phyloP scores from a whole-genome alignment of 2,329 filamentous ascomycete genomes.

The Pochonia chlamydosporia region DNA sequence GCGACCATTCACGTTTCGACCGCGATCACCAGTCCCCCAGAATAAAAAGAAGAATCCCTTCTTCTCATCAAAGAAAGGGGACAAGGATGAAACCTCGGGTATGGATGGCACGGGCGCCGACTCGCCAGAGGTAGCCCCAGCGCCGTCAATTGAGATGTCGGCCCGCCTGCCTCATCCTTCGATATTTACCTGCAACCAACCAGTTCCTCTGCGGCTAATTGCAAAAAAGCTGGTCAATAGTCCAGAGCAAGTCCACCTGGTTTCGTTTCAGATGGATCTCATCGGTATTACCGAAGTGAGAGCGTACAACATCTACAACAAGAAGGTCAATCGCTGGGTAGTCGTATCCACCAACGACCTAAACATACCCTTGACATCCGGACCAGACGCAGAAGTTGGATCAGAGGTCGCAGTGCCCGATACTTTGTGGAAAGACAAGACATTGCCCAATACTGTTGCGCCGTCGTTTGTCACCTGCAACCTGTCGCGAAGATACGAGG shows the following conservation, averaged over 20 bases:
- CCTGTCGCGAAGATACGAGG: slow-evolving; percentile 70
- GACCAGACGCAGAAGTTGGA: slow-evolving; percentile 49
- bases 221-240: slow-evolving; percentile 69
- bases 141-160: slow-evolving; percentile 68
- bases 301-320: slow-evolving; percentile 67
- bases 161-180: slow-evolving; percentile 81
- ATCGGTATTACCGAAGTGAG: slow-evolving; percentile 74
- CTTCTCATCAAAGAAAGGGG: slow-evolving; percentile 46
- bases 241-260: slow-evolving; percentile 65
- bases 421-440: slow-evolving; percentile 63
- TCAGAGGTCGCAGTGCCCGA: slow-evolving; percentile 66
- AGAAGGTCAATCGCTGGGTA: slow-evolving; percentile 70
- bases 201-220: slow-evolving; percentile 73
- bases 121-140: slow-evolving; percentile 19
- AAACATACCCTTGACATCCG: slow-evolving; percentile 59
- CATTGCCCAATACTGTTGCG: slow-evolving; percentile 78
- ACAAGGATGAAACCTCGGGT: slow-evolving; percentile 15
- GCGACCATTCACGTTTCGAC: slow-evolving; percentile 55
- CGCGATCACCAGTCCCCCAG: slow-evolving; percentile 26
- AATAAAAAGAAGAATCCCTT: slow-evolving; percentile 47
- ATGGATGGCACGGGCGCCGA: slow-evolving; percentile 16
- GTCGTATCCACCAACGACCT: slow-evolving; percentile 68
- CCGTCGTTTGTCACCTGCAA: slow-evolving; percentile 90
- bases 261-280: slow-evolving; percentile 75
- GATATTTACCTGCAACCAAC: slow-evolving; percentile 83